Evolutionary conservation across 2,329 filamentous ascomycete genomes (phyloP), one percentile per base, ranked within the genome.

Genomic region (Lecanoromycetidae sp.): DNA sequence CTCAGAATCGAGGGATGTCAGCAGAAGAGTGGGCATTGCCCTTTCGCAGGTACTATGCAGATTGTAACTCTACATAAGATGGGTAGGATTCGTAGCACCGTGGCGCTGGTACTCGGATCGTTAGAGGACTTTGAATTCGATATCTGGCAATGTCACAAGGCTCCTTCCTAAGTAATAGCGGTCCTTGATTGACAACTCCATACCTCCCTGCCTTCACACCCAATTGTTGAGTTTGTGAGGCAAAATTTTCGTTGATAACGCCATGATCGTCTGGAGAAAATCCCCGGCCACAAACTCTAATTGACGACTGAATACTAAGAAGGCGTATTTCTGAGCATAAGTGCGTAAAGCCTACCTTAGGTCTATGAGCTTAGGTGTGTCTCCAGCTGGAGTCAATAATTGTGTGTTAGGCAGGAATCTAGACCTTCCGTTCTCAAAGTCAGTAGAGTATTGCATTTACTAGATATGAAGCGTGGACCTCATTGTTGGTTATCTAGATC

Each of bases 1-100:
- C 42, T 72, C 72, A 58, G 79, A 81, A 61, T 87, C 79, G 55
- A 82, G 72, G 40, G 84, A 80, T 37, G 84, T 82, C 39, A 93
- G 77, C 43, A 93, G 71, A 26, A 44, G 40, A 23, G 50, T 20
- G n/a, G 50, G 41, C 52, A 53, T 54, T 15, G 36, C 13, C 5
- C n/a, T 35, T 46, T 7, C 29, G 15, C n/a, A n/a, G n/a, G n/a
- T n/a, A n/a, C n/a, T n/a, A n/a, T n/a, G n/a, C n/a, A n/a, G n/a
- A n/a, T n/a, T n/a, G n/a, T n/a, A n/a, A n/a, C n/a, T n/a, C n/a
- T n/a, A n/a, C n/a, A n/a, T n/a, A n/a, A n/a, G n/a, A n/a, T n/a
- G n/a, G n/a, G 9, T 8, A 42, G 23, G 35, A 12, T 6, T 32
- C 20, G 35, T 15, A 15, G 9, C 15, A 37, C 17, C n/a, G 13